Evolutionary conservation across 1,139 yeast species (phyloP).

Genomic region (Magnusiomyces ingens): DNA sequence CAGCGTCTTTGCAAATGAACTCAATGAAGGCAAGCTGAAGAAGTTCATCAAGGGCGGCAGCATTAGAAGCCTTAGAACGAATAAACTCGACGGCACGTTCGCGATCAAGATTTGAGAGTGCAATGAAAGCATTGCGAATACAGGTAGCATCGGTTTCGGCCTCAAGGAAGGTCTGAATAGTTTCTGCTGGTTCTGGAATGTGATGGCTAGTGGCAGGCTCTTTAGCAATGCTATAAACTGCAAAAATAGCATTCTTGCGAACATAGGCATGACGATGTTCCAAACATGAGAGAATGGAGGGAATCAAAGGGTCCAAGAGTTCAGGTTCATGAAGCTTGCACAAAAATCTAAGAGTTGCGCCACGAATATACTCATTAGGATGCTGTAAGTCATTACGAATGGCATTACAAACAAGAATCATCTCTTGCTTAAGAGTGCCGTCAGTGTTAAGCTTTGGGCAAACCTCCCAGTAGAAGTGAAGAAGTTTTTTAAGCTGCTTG

Average conservation of each 20-base stretch:
- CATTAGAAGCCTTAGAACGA: slow-evolving; percentile 57
- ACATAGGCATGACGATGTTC: slow-evolving; percentile 98
- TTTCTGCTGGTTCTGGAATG: slow-evolving; percentile 90
- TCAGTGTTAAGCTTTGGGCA: slow-evolving; percentile 85
- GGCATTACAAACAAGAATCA: slow-evolving; percentile 97
- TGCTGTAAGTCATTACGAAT: slow-evolving; percentile 96
- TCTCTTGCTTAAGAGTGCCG: slow-evolving; percentile 94
- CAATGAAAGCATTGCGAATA: slow-evolving; percentile 91
- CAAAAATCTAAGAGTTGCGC: slow-evolving; percentile 86
- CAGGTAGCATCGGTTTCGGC: slow-evolving; percentile 91
- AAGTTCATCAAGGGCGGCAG: slow-evolving; percentile 72
- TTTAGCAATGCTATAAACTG: slow-evolving; percentile 73
- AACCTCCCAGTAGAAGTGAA: slow-evolving; percentile 97
- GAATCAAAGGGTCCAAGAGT: slow-evolving; percentile 89
- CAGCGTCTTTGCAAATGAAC: slow-evolving; percentile 79
- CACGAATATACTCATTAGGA: slow-evolving; percentile 95
- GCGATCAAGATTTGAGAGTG: slow-evolving; percentile 75
- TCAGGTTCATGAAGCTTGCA: slow-evolving; percentile 90
- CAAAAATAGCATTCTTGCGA: slow-evolving; percentile 93
- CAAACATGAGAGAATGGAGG: slow-evolving; percentile 83
- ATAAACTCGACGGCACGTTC: slow-evolving; percentile 78
- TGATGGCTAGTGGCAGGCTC: slow-evolving; percentile 65
- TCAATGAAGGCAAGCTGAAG: slow-evolving; percentile 88
- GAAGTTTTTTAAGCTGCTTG: slow-evolving; percentile 83
- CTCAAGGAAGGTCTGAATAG: slow-evolving; percentile 63